Evolutionary conservation across 2,329 filamentous ascomycete genomes (phyloP).

Genomic region (Pleoardoris graminearum): DNA sequence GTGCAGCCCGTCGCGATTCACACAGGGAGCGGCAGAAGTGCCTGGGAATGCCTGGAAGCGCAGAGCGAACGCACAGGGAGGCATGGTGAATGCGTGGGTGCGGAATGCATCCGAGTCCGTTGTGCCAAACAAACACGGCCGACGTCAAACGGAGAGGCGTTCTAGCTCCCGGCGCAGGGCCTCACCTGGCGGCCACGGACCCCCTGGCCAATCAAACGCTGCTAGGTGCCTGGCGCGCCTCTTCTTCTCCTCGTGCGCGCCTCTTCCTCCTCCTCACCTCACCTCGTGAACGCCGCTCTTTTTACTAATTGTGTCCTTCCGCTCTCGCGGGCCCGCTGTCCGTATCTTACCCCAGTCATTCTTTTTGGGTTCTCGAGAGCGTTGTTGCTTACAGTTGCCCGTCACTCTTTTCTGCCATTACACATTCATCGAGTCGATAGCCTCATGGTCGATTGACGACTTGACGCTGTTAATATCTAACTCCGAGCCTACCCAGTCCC

Average conservation of each 20-base stretch:
- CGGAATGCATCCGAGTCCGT: slow-evolving; percentile 7
- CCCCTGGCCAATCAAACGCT: slow-evolving; percentile 24
- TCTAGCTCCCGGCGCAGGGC: slow-evolving; percentile 8
- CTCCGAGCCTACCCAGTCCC: neutral
- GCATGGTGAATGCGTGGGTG: neutral
- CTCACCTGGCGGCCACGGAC: slow-evolving; percentile 4
- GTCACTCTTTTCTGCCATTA: slow-evolving; percentile 20
- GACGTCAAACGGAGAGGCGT: slow-evolving; percentile 3
- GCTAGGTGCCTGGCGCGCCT: slow-evolving; percentile 24
- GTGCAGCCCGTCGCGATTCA: neutral
- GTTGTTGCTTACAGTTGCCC: slow-evolving; percentile 19
- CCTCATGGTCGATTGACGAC: slow-evolving; percentile 42
- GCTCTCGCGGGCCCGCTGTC: slow-evolving; percentile 24
- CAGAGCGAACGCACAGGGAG: no score
- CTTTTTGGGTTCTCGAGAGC: slow-evolving; percentile 39
- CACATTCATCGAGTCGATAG: slow-evolving; percentile 13
- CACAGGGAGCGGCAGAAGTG: neutral
- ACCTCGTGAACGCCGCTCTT: slow-evolving; percentile 38
- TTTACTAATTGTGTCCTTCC: slow-evolving; percentile 33
- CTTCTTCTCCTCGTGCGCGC: slow-evolving; percentile 40
- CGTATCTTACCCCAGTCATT: slow-evolving; percentile 47
- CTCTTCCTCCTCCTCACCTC: slow-evolving; percentile 36
- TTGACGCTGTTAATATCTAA: slow-evolving; percentile 42
- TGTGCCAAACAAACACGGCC: neutral
- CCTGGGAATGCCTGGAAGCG: no score